Percentiles rank a stretch among this genome's conserved stretches.
Evolutionary conservation across 129 eudicot genomes (phyloP).

Genomic region (Flaveria linearis): DNA sequence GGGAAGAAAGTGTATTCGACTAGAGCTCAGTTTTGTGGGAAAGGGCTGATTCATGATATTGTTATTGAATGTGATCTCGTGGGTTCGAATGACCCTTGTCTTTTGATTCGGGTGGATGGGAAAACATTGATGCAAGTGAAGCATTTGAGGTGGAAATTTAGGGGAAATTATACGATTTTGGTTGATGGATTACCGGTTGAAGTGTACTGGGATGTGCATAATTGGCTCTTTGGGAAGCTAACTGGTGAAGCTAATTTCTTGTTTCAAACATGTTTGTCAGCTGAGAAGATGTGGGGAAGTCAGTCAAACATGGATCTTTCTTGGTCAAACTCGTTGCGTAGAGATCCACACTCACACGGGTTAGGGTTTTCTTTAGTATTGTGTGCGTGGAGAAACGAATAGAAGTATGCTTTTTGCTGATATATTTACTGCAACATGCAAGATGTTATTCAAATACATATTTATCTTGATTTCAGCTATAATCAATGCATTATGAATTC

Average conservation of each 20-base stretch:
- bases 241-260: slow-evolving; percentile 65
- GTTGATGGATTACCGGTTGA: slow-evolving; percentile 77
- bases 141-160: slow-evolving; percentile 67
- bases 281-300: slow-evolving; percentile 51
- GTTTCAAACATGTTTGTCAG: slow-evolving; percentile 55
- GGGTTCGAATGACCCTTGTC: slow-evolving; percentile 47
- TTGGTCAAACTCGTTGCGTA: slow-evolving; percentile 43
- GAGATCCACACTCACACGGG: slow-evolving; percentile 49
- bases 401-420: slow-evolving; percentile 25
- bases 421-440: slow-evolving; percentile 17
- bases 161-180: slow-evolving; percentile 66
- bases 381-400: slow-evolving; percentile 84
- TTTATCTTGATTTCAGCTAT: slow-evolving; percentile 15
- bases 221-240: slow-evolving; percentile 70
- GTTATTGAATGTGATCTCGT: slow-evolving; percentile 55
- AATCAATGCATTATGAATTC: slow-evolving; percentile 23
- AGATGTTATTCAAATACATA: slow-evolving; percentile 34
- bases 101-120: slow-evolving; percentile 54
- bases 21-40: slow-evolving; percentile 57
- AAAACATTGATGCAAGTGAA: slow-evolving; percentile 61
- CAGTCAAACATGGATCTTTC: slow-evolving; percentile 33
- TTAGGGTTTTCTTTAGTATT: slow-evolving; percentile 66
- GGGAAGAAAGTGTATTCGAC: slow-evolving; percentile 59
- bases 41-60: slow-evolving; percentile 56
- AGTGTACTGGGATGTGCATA: slow-evolving; percentile 79